A percentile compares a stretch with the other conserved stretches of the same genome.
These are phyloP conservation scores for Pseudogymnoascus sp. DNA, from an alignment of 2,329 filamentous ascomycete genomes.

Conservation along the genomic window DNA sequence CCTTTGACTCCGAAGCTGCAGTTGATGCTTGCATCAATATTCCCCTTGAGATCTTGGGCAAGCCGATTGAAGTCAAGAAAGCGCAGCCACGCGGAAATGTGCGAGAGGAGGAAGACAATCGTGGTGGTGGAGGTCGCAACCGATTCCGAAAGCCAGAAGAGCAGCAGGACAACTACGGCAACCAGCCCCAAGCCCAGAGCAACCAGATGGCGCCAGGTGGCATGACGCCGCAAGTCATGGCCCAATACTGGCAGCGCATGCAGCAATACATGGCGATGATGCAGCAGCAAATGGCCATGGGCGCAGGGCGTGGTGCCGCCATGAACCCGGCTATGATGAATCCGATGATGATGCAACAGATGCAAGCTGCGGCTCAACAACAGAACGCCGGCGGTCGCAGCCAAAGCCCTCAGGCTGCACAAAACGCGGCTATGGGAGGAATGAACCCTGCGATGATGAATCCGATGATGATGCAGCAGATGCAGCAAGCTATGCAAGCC, in stretches of 20 bases:
- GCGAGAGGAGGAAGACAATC: slow-evolving; percentile 75
- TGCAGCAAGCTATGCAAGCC: slow-evolving; percentile 32
- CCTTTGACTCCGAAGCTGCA: slow-evolving; percentile 90
- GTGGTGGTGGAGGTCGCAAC: slow-evolving; percentile 46
- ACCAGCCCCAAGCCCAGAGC: slow-evolving; percentile 26
- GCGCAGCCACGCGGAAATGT: slow-evolving; percentile 93
- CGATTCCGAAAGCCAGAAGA: slow-evolving; percentile 47
- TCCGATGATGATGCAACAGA: slow-evolving; percentile 66
- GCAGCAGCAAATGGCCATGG: slow-evolving; percentile 86
- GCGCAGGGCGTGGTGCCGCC: slow-evolving; percentile 48
- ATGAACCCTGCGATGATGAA: slow-evolving; percentile 45
- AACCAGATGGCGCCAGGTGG: slow-evolving; percentile 40
- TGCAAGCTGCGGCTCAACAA: slow-evolving; percentile 50
- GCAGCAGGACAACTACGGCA: slow-evolving; percentile 35
- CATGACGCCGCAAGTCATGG: slow-evolving; percentile 96
- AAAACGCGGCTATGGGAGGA: slow-evolving; percentile 22
- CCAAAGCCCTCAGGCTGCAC: slow-evolving; percentile 23
- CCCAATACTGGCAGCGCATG: slow-evolving; percentile 97
- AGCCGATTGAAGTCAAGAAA: slow-evolving; percentile 97
- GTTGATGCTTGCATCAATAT: slow-evolving; percentile 83
- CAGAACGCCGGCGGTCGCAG: slow-evolving; percentile 24
- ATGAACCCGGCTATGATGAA: slow-evolving; percentile 59
- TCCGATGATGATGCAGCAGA: slow-evolving; percentile 36
- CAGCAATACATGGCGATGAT: slow-evolving; percentile 94
- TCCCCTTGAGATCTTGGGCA: slow-evolving; percentile 85